Base-by-base conservation (phyloP, 768 basidiomycete genomes). In the Pleurotus platypus region DNA sequence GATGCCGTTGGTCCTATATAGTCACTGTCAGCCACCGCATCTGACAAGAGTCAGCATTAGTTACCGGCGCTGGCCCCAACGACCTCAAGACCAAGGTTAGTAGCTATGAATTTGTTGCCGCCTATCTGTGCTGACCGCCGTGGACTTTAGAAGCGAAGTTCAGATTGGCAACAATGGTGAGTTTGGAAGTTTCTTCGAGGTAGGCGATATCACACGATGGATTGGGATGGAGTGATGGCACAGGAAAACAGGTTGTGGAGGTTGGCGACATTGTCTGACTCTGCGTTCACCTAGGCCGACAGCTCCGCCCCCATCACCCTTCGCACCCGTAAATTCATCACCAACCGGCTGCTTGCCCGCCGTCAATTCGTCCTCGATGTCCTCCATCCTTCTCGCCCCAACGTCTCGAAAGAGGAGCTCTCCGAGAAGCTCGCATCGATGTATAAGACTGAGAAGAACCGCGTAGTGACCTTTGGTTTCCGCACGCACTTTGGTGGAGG, bases 301-400 rank as follows among this genome's bases (percentile, higher is more conserved):
- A 78, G 72, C 71, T 79, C 85, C 73, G 83, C 92, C 72, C 87
- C 95, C 59, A 82, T 99, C 65, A 99, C 97, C 64, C 83, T 99
- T 72, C 92, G 97, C 68, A 97, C 97, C 56, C 91, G 95, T 75
- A 98, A 99, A 82, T 98, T 98, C 81, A 91, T 98, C 76, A 97
- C 95, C 71, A 99, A 99, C 85, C 93, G 94, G 60, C 90, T 99
- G 63, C 80, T 99, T 50, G 86, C 91, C 65, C 91, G 97, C 66
- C 91, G 92, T 69, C 97, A 98, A 82, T 95, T 98, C 69, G 83
- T 98, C 65, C 82, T 98, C 63, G 94, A 95, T 65, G 84, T 96
- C 64, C 86, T 97, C 64, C 97, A 99, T 78, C 96, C 96, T n/a
- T 88, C 84, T 56, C 91, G 94, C 57, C 75, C 97, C 60, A 98